phyloP scores from a whole-genome alignment of 192 early-diverging fungal genomes.

The Gaertneriomyces semiglobifer region DNA sequence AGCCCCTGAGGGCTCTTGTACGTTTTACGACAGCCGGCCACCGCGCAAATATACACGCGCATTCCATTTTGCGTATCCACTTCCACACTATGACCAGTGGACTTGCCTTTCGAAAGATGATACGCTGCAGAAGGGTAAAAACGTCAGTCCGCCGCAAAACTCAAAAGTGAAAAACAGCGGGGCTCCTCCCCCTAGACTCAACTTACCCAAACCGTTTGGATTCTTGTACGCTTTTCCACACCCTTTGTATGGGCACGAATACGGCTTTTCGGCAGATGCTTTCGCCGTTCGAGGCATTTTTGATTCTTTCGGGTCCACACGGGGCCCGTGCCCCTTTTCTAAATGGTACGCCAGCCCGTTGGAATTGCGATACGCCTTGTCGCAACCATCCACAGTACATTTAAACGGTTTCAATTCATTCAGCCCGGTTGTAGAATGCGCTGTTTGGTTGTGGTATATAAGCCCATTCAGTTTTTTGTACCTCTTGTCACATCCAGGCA shows the following conservation, averaged over 20 bases:
- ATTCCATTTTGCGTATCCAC: background rate
- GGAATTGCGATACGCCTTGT: conserved; percentile 31
- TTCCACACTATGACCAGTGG: conserved; percentile 15
- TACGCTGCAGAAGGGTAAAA: conserved; percentile 12
- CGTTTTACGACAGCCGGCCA: conserved; percentile 11
- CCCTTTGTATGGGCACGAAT: conserved; percentile 26
- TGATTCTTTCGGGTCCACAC: background rate
- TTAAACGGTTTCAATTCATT: conserved; percentile 36
- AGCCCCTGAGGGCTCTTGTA: conserved; percentile 17
- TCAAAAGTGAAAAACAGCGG: no score
- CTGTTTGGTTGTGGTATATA: conserved; percentile 78
- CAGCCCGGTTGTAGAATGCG: conserved; percentile 61
- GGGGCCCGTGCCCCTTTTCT: conserved; percentile 25
- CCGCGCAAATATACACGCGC: conserved; percentile 3
- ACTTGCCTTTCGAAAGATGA: conserved; percentile 28
- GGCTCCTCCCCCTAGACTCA: background rate
- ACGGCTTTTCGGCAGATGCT: conserved; percentile 23
- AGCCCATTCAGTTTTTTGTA: conserved; percentile 92
- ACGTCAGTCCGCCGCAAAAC: background rate
- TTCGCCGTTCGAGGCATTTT: conserved; percentile 9
- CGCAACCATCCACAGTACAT: conserved; percentile 19
- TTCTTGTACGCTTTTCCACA: conserved; percentile 39
- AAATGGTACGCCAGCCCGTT: conserved; percentile 38
- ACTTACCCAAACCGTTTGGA: conserved; percentile 30
- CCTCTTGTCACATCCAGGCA: conserved; percentile 19